phyloP scores from a whole-genome alignment of 768 basidiomycete species.

The Auriscalpium orientale region DNA sequence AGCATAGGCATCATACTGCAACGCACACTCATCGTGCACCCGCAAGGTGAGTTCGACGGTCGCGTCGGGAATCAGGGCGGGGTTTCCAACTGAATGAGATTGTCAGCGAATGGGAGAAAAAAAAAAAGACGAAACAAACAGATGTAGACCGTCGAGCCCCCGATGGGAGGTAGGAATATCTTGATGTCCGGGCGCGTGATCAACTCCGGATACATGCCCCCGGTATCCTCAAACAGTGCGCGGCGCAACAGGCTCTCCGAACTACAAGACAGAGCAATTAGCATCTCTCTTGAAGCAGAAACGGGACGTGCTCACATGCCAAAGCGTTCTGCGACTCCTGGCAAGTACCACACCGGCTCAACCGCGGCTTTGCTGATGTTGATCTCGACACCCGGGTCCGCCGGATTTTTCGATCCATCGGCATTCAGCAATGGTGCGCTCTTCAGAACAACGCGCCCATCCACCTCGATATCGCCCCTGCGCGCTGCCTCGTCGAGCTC shows the following conservation, averaged over 20 bases:
- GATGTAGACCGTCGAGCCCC: slow-evolving; percentile 86
- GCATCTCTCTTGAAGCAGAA: not conserved
- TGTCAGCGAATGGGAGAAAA: not conserved
- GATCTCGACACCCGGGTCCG: slow-evolving; percentile 78
- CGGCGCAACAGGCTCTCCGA: slow-evolving; percentile 80
- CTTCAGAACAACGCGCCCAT: slow-evolving; percentile 76
- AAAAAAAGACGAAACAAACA: slow-evolving; percentile 33
- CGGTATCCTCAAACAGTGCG: slow-evolving; percentile 94
- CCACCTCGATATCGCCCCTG: slow-evolving; percentile 63
- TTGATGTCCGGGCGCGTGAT: slow-evolving; percentile 95
- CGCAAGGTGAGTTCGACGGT: slow-evolving; percentile 78
- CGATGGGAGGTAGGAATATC: slow-evolving; percentile 93
- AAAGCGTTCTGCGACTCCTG: slow-evolving; percentile 90
- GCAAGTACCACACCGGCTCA: slow-evolving; percentile 94
- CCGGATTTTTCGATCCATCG: slow-evolving; percentile 50
- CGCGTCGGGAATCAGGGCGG: slow-evolving; percentile 67
- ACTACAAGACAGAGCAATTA: slow-evolving; percentile 28
- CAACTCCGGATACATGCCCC: slow-evolving; percentile 93
- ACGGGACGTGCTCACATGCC: slow-evolving; percentile 56
- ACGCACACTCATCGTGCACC: slow-evolving; percentile 87
- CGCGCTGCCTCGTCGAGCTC: slow-evolving; percentile 82
- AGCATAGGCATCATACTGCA: not conserved
- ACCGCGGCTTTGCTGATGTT: slow-evolving; percentile 88
- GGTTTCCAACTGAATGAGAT: slow-evolving; percentile 62
- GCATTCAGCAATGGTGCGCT: slow-evolving; percentile 55